These are phyloP conservation scores for Ottelia alismoides DNA, from an alignment of 106 monocot species.

Conservation along the genomic window DNA sequence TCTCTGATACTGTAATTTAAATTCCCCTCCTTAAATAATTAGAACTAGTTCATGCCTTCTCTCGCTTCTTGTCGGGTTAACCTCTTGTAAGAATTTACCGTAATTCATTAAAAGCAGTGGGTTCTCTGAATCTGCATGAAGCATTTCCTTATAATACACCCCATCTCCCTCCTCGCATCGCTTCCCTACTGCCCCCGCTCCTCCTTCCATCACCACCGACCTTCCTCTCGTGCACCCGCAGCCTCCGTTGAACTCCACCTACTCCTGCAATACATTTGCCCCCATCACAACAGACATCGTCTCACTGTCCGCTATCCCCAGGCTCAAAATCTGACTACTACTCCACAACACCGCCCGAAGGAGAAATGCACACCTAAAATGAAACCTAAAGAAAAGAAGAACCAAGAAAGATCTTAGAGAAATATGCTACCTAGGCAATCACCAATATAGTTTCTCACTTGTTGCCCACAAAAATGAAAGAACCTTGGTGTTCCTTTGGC, in stretches of 20 bases:
- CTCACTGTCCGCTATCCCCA: too few species aligned
- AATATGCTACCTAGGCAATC: too few species aligned
- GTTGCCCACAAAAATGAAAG: too few species aligned
- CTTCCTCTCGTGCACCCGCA: conserved; percentile 2
- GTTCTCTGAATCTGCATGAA: conserved; percentile 48
- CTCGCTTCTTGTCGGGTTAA: too few species aligned
- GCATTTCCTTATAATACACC: conserved; percentile 42
- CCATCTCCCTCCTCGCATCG: conserved; percentile 11
- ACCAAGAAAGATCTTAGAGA: too few species aligned
- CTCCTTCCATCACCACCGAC: conserved; percentile 12
- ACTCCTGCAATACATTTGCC: background rate
- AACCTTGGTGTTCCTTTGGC: too few species aligned
- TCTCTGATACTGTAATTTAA: too few species aligned
- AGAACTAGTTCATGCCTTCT: too few species aligned
- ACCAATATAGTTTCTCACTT: too few species aligned
- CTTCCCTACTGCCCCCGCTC: conserved; percentile 16
- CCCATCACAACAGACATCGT: background rate
- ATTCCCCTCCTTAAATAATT: too few species aligned
- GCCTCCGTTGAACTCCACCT: conserved; percentile 6
- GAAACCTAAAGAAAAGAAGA: too few species aligned
- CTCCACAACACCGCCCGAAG: background rate
- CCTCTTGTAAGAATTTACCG: conserved; percentile 71
- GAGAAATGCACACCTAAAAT: too few species aligned
- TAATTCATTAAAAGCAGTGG: conserved; percentile 64
- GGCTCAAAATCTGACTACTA: background rate